Base-by-base conservation (phyloP, 2,329 filamentous ascomycete genomes). In the Talaromyces sp. region DNA sequence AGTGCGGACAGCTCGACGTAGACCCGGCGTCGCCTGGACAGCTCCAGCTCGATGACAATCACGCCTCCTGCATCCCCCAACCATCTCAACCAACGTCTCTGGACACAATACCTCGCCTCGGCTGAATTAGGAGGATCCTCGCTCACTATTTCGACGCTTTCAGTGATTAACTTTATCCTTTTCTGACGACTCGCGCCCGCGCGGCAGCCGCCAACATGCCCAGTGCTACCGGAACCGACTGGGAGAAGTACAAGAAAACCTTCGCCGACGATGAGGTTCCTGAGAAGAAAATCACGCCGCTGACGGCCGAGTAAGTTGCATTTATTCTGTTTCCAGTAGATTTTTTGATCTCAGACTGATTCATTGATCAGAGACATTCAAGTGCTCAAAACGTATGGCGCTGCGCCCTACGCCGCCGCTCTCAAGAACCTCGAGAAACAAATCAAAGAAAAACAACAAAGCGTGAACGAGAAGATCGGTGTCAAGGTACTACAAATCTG, bases 221-320 rank as follows among this genome's bases (percentile, higher is more conserved):
- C 85, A 94, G 91, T 82, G 94, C 95, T 79, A 96, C 90, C 72
- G 95, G 95, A 76, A 81, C 85, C 79, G 91, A 87, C 85, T 99
- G 95, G 95, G 95, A 99, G 85, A 98, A 98, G 83, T 98, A 96
- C 85, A 87, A 91, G 82, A 97, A 98, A 85, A 93, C 89, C 75
- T 99, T 91, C 75, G 94, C 89, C 74, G 95, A 99, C 74, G 95
- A 99, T 72, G 95, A 98, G 78, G 84, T 93, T 78, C 92, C 96
- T 77, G 95, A 99, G 85, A 99, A 99, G 89, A 99, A 99, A 87
- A 99, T 99, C 75, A 94, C 92, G 64, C 95, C 95, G 68, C 83
- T 99, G 65, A 90, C 93, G 69, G 95, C 98, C 82, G 95, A 98
- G 94, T 97, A 85, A 68, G 90, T 82, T 36, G 31, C 8, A 16